Conservation (phyloP, 2,329 filamentous ascomycete species). For the Cytospora leucostoma region DNA sequence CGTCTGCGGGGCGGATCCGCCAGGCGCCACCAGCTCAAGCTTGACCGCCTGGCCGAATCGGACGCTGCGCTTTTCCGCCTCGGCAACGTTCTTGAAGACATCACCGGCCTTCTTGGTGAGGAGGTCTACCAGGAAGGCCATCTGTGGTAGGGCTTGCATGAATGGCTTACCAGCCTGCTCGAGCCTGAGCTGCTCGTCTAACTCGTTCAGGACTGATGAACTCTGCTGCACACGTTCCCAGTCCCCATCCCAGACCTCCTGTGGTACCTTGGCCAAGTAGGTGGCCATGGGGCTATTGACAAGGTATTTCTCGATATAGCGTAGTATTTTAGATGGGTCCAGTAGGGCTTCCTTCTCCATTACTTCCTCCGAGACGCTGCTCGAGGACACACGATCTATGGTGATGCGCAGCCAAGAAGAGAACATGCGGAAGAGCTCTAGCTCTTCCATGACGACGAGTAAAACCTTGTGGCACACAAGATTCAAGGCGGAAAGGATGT, state of each 20-base stretch:
- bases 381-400: constrained; percentile 73
- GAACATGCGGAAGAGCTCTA: constrained; percentile 75
- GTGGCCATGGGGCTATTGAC: constrained; percentile 63
- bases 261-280: constrained; percentile 56
- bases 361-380: constrained; percentile 68
- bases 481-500: constrained; percentile 73
- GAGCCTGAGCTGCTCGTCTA: constrained; percentile 52
- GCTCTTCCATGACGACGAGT: constrained; percentile 71
- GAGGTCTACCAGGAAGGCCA: constrained; percentile 65
- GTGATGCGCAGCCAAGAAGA: constrained; percentile 82
- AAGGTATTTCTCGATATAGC: constrained; percentile 75
- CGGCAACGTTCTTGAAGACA: constrained; percentile 68
- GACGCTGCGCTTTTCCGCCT: constrained; percentile 68
- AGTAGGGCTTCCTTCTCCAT: constrained; percentile 76
- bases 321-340: constrained; percentile 70
- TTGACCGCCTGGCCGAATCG: constrained; percentile 60
- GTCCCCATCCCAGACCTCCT: constrained; percentile 37
- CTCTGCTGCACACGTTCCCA: constrained; percentile 41
- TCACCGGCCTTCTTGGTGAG: constrained; percentile 58
- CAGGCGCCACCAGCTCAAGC: constrained; percentile 38
- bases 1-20: neutral
- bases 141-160: constrained; percentile 56
- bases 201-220: constrained; percentile 49
- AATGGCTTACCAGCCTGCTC: constrained; percentile 48
- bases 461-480: constrained; percentile 75